phyloP scores from a whole-genome alignment of 2,329 filamentous ascomycete genomes.

The Graphiopsis chlorocephala region DNA sequence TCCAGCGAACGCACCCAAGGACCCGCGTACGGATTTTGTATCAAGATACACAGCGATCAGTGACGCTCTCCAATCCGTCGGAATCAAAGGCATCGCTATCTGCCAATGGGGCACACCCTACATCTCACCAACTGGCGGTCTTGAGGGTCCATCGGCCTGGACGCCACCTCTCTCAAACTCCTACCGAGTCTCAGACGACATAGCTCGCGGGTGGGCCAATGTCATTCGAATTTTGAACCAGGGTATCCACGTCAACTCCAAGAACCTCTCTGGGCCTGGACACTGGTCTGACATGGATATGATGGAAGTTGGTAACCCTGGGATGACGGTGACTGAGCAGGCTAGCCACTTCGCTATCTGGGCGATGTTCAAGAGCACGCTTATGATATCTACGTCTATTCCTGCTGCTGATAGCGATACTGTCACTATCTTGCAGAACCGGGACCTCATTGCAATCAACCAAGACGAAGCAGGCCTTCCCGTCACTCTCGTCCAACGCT shows the following conservation, averaged over 20 bases:
- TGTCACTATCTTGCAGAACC: constrained; percentile 47
- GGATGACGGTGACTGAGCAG: constrained; percentile 40
- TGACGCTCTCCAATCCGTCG: constrained; percentile 27
- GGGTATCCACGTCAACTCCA: constrained; percentile 29
- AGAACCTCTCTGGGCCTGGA: constrained; percentile 28
- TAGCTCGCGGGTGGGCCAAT: constrained; percentile 29
- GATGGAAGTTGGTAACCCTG: constrained; percentile 41
- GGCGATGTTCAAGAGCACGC: constrained; percentile 47
- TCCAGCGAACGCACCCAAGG: constrained; percentile 28
- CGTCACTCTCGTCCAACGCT: constrained; percentile 47
- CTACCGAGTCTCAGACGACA: constrained; percentile 33
- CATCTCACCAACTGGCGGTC: constrained; percentile 20
- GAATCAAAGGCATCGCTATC: constrained; percentile 31
- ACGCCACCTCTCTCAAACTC: constrained; percentile 30
- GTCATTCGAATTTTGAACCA: constrained; percentile 32
- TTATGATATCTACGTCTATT: constrained; percentile 49
- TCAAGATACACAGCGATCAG: constrained; percentile 27
- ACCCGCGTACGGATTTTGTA: constrained; percentile 30
- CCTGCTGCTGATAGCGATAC: constrained; percentile 38
- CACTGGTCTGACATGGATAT: constrained; percentile 41
- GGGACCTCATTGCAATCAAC: constrained; percentile 49
- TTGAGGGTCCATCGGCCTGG: constrained; percentile 33
- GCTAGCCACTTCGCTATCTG: constrained; percentile 49
- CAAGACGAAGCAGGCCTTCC: constrained; percentile 52
- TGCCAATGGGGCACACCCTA: constrained; percentile 33